Evolutionary conservation across 768 basidiomycete species (phyloP).

Genomic region (Chlorophyllum brunneum): DNA sequence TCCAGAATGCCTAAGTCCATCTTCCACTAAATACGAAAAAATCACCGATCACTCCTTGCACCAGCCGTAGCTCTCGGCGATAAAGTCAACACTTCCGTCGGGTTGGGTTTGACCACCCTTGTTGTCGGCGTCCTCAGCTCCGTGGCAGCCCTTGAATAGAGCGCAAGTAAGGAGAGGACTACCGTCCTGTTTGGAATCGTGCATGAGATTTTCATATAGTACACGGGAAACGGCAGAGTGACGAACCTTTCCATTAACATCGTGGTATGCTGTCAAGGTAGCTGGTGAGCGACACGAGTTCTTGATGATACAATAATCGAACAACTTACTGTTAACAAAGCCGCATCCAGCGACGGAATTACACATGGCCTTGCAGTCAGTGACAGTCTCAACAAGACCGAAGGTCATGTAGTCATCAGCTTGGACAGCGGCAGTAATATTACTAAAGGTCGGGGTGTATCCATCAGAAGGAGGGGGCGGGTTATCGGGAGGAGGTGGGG

Average conservation of each 20-base stretch:
- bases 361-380: slow-evolving; percentile 32
- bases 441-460: slow-evolving; percentile 23
- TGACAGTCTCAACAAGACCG: slow-evolving; percentile 27
- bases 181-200: slow-evolving; percentile 21
- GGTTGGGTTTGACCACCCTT: slow-evolving; percentile 31
- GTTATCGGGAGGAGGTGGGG: slow-evolving; percentile 18
- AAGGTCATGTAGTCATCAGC: slow-evolving; percentile 32
- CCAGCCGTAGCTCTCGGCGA: slow-evolving; percentile 28
- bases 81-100: slow-evolving; percentile 28
- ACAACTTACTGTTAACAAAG: slow-evolving; percentile 30
- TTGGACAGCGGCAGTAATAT: slow-evolving; percentile 27
- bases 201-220: not conserved
- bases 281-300: not conserved
- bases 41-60: slow-evolving; percentile 21
- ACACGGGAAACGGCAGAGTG: not conserved
- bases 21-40: not conserved
- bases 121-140: slow-evolving; percentile 24
- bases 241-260: slow-evolving; percentile 32
- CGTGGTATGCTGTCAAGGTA: slow-evolving; percentile 26
- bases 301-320: not conserved
- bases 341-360: slow-evolving; percentile 25
- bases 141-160: slow-evolving; percentile 28
- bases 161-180: slow-evolving; percentile 33
- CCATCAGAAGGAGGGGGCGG: slow-evolving; percentile 19
- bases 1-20: too few species aligned